phyloP scores from a whole-genome alignment of 495 filamentous ascomycete species.

The Xylaria nigripes region DNA sequence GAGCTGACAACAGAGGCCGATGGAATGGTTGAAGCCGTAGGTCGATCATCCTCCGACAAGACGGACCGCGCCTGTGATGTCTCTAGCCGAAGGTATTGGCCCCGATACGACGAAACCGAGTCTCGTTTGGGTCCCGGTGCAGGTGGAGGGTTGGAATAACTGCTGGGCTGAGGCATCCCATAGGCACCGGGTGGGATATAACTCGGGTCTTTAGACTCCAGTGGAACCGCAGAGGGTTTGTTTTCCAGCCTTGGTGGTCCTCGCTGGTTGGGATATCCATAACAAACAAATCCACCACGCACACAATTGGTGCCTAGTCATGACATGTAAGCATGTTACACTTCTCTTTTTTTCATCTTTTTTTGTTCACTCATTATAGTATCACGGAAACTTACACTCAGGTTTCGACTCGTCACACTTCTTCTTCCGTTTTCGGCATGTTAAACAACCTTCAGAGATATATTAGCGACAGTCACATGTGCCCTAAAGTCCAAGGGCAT shows the following conservation, averaged over 20 bases:
- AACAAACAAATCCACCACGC: conserved; percentile 84
- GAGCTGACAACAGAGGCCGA: conserved; percentile 34
- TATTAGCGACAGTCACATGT: conserved; percentile 14
- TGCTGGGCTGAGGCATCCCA: conserved; percentile 45
- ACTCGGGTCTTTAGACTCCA: conserved; percentile 73
- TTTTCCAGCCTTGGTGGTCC: conserved; percentile 59
- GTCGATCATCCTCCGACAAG: conserved; percentile 42
- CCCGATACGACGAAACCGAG: conserved; percentile 43
- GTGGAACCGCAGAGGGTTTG: conserved; percentile 58
- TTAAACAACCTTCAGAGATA: conserved; percentile 59
- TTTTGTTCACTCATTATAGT: neutral
- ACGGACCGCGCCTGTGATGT: conserved; percentile 44
- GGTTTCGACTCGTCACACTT: conserved; percentile 97
- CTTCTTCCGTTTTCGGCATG: conserved; percentile 91
- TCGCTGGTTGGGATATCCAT: conserved; percentile 74
- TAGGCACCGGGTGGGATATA: conserved; percentile 52
- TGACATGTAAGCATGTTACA: conserved; percentile 6
- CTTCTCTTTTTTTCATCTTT: too few relatives aligned
- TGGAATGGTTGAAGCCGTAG: conserved; percentile 40
- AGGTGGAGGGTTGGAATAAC: conserved; percentile 27
- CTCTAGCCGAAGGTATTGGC: conserved; percentile 47
- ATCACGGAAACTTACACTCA: conserved; percentile 56
- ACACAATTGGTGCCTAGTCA: conserved; percentile 79
- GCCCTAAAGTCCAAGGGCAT: neutral
- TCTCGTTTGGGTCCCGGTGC: conserved; percentile 37